A percentile compares a stretch with the other conserved stretches of the same genome.
phyloP scores from a whole-genome alignment of 2,329 filamentous ascomycete species.

The Aspergillus melleus region DNA sequence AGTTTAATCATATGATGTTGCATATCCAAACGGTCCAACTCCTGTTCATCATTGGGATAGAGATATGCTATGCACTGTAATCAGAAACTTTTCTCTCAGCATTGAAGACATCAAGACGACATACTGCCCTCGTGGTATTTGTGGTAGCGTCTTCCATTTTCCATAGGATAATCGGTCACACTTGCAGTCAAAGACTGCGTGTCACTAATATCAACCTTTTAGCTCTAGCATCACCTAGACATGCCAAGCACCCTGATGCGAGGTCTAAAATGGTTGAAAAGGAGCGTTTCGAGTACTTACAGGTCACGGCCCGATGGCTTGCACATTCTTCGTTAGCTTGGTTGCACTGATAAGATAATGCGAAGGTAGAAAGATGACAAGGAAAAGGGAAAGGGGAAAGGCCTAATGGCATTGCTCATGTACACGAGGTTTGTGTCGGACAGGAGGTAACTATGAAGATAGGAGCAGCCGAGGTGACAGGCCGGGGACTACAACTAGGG shows the following conservation, averaged over 20 bases:
- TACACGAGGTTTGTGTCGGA: not conserved
- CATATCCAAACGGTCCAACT: conserved; percentile 57
- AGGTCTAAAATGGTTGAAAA: not conserved
- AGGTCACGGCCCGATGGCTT: conserved; percentile 28
- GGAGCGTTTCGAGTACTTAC: conserved; percentile 20
- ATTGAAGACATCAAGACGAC: conserved; percentile 14
- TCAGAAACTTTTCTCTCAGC: conserved; percentile 12
- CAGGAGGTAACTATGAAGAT: not conserved
- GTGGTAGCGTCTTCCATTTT: conserved; percentile 47
- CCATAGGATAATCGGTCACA: conserved; percentile 45
- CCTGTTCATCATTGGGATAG: conserved; percentile 55
- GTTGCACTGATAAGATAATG: not conserved
- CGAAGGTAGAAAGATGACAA: not conserved
- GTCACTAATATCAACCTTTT: conserved; percentile 29
- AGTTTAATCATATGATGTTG: conserved; percentile 57
- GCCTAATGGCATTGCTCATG: not conserved
- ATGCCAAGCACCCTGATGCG: not conserved
- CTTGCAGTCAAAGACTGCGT: conserved; percentile 45
- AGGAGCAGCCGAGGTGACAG: not conserved
- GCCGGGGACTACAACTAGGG: not conserved
- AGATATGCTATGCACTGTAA: conserved; percentile 34
- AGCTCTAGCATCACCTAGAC: not conserved
- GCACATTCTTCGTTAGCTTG: conserved; percentile 21
- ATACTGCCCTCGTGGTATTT: conserved; percentile 46
- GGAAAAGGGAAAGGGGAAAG: not conserved